Evolutionary conservation across 805 yeast species (phyloP).

Genomic region (Sungouiella blattae): DNA sequence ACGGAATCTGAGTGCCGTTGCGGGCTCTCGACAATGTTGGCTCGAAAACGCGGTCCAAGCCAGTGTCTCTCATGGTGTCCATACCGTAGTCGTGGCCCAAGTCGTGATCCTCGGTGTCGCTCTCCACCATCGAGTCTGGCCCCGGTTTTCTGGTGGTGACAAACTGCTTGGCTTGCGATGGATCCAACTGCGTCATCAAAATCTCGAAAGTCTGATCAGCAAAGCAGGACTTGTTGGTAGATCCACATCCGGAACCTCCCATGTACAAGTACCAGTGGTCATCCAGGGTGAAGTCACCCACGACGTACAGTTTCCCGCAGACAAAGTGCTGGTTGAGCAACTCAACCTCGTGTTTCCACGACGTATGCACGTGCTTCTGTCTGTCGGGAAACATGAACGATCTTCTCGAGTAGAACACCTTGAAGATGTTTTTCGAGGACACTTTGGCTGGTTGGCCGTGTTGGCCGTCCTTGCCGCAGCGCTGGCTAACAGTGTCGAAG

Average conservation of each 20-base stretch:
- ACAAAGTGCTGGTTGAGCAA: constrained; percentile 64
- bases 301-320: constrained; percentile 62
- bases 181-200: constrained; percentile 81
- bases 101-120: constrained; percentile 53
- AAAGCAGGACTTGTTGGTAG: constrained; percentile 2
- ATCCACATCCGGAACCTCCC: constrained; percentile 49
- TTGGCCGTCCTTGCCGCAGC: constrained; percentile 4
- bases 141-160: constrained; percentile 49
- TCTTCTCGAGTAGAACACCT: constrained; percentile 86
- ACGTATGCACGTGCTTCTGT: constrained; percentile 76
- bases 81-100: constrained; percentile 78
- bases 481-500: constrained; percentile 38
- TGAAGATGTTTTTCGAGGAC: constrained; percentile 42
- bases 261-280: constrained; percentile 91
- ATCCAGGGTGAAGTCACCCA: constrained; percentile 69
- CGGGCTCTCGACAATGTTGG: too few species aligned
- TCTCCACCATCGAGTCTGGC: constrained; percentile 32
- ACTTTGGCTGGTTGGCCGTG: constrained; percentile 16
- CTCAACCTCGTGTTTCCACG: constrained; percentile 79
- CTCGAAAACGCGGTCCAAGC: constrained; percentile 56
- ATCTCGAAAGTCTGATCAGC: constrained; percentile 79
- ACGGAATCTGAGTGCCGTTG: neutral
- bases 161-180: constrained; percentile 54
- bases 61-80: constrained; percentile 59
- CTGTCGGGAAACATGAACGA: constrained; percentile 88